Conservation (phyloP, 2,329 filamentous ascomycete species). For the Paecilomyces formosus region DNA sequence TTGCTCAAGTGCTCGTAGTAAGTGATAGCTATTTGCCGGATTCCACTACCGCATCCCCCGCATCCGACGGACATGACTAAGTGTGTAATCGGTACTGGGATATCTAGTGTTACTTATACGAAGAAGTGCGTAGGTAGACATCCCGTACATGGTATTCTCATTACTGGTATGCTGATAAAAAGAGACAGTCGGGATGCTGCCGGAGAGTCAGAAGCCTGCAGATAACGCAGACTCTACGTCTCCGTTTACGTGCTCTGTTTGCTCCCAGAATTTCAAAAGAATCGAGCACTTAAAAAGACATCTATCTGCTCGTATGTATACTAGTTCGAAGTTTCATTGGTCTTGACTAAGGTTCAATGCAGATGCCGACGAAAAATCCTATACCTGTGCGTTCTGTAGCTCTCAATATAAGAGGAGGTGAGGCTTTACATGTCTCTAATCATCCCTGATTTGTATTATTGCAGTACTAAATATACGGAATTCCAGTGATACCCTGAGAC, state of each 20-base stretch:
- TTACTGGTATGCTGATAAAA: no score
- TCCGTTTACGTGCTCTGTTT: background rate
- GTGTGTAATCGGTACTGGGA: no score
- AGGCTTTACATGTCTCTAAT: background rate
- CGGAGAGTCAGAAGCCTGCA: no score
- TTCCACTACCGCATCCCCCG: no score
- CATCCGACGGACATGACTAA: no score
- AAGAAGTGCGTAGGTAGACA: no score
- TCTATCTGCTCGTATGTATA: background rate
- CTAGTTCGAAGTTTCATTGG: background rate
- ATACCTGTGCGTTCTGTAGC: background rate
- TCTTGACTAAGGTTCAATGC: background rate
- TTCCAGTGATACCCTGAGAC: background rate
- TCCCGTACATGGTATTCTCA: no score
- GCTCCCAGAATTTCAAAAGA: background rate
- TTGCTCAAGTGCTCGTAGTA: no score
- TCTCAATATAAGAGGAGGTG: background rate
- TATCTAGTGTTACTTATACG: no score
- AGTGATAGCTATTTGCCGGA: no score
- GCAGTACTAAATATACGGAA: background rate
- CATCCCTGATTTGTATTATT: background rate
- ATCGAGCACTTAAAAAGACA: background rate
- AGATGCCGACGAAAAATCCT: background rate
- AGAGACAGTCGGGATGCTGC: no score
- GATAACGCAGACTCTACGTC: no score